Conservation (phyloP, 768 basidiomycete genomes). For the Collybia mongolica region DNA sequence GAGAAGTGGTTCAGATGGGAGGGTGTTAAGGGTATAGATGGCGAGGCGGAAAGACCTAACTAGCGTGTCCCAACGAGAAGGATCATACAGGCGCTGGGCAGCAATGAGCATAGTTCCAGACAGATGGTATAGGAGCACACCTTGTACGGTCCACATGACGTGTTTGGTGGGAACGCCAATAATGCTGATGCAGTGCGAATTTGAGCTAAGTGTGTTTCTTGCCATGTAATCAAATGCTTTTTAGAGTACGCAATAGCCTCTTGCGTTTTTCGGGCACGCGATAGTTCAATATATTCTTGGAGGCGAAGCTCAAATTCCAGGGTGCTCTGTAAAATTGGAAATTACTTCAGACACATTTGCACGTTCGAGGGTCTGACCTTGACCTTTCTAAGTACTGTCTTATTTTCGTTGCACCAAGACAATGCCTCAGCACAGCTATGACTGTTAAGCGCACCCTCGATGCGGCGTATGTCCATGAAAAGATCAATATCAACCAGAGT, state of each 20-base stretch:
- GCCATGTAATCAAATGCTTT: constrained; percentile 82
- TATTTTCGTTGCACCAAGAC: constrained; percentile 96
- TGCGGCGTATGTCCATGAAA: constrained; percentile 84
- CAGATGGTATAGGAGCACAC: constrained; percentile 35
- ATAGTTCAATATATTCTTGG: constrained; percentile 95
- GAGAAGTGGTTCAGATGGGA: constrained; percentile 86
- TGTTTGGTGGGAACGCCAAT: constrained; percentile 71
- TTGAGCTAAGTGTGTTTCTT: constrained; percentile 75
- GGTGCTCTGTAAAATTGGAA: constrained; percentile 59
- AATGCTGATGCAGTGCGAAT: constrained; percentile 76
- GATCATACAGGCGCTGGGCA: constrained; percentile 78
- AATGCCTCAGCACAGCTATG: constrained; percentile 89
- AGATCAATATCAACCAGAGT: constrained; percentile 88
- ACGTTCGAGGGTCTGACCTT: constrained; percentile 49
- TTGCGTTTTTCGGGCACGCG: constrained; percentile 56
- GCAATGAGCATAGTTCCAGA: not conserved
- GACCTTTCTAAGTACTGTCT: constrained; percentile 85
- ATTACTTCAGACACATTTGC: not conserved
- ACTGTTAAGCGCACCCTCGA: constrained; percentile 73
- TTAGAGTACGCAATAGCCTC: constrained; percentile 85
- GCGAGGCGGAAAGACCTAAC: constrained; percentile 80
- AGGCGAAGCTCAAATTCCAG: constrained; percentile 95
- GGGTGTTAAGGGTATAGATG: constrained; percentile 82
- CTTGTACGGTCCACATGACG: constrained; percentile 77
- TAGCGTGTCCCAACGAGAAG: constrained; percentile 72